phyloP scores from a whole-genome alignment of 768 basidiomycete species.

The Postia placenta region DNA sequence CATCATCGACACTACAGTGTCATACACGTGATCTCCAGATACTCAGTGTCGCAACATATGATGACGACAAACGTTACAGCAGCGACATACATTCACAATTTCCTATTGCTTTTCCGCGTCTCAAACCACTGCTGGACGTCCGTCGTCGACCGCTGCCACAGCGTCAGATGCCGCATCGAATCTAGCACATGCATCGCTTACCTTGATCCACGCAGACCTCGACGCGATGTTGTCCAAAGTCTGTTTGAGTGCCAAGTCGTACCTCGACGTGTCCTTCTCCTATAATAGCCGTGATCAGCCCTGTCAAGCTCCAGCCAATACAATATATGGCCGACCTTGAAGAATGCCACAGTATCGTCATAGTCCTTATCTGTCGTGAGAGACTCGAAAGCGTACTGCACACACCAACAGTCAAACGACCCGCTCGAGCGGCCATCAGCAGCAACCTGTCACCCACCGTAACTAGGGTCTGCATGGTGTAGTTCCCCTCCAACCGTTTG shows the following conservation, averaged over 20 bases:
- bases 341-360: conserved; percentile 60
- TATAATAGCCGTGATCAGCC: conserved; percentile 16
- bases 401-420: too few relatives aligned
- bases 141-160: conserved; percentile 45
- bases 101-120: too few relatives aligned
- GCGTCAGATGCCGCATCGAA: neutral
- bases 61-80: too few relatives aligned
- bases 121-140: conserved; percentile 54
- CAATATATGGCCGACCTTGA: conserved; percentile 59
- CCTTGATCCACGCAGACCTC: conserved; percentile 56
- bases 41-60: too few relatives aligned
- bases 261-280: conserved; percentile 68
- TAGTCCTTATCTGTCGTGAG: conserved; percentile 69
- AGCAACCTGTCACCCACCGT: too few relatives aligned
- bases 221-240: conserved; percentile 62
- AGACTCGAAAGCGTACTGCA: conserved; percentile 31
- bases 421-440: too few relatives aligned
- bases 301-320: too few relatives aligned
- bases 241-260: conserved; percentile 57
- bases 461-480: conserved; percentile 32
- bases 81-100: too few relatives aligned
- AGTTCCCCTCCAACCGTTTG: conserved; percentile 68
- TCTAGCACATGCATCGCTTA: conserved; percentile 20
- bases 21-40: too few relatives aligned
- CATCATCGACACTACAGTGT: too few relatives aligned